These are phyloP conservation scores for Astraeus odoratus DNA, from an alignment of 768 basidiomycete species.

Conservation along the genomic window DNA sequence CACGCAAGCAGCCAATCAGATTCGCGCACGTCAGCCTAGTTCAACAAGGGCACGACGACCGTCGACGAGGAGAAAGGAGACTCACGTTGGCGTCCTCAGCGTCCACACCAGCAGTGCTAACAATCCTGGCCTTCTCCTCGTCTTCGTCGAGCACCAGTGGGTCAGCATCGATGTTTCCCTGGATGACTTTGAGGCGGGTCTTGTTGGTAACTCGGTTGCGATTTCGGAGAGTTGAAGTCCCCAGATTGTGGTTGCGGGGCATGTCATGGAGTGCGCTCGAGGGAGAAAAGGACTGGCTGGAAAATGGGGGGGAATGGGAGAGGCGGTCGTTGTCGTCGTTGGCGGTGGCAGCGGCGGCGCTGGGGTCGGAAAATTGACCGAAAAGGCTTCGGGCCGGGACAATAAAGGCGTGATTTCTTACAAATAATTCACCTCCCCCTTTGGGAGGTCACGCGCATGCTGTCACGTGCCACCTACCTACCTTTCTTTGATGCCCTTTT, in stretches of 20 bases:
- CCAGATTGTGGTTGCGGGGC: constrained; percentile 76
- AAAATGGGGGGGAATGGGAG: constrained; percentile 19
- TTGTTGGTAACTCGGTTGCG: constrained; percentile 91
- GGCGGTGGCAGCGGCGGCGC: constrained; percentile 51
- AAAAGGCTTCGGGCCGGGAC: constrained; percentile 56
- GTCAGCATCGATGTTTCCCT: constrained; percentile 77
- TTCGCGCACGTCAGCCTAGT: constrained; percentile 32
- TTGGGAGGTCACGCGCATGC: neutral
- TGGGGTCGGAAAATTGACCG: constrained; percentile 57
- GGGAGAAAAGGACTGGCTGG: constrained; percentile 34
- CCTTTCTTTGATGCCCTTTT: neutral
- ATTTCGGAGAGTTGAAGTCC: constrained; percentile 74
- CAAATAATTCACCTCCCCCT: constrained; percentile 11
- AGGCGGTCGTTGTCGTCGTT: constrained; percentile 30
- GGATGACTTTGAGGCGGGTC: constrained; percentile 78
- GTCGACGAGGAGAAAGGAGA: constrained; percentile 30
- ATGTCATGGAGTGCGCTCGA: constrained; percentile 65
- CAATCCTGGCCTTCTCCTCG: constrained; percentile 75
- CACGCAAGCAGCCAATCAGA: constrained; percentile 42
- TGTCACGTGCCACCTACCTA: constrained; percentile 1
- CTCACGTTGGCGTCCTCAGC: constrained; percentile 92
- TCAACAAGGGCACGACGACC: constrained; percentile 37
- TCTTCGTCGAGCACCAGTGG: constrained; percentile 78
- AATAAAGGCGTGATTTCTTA: constrained; percentile 26
- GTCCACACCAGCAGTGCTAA: constrained; percentile 83